Conservation (phyloP, 108 stramenopile species). For the Cyclostephanos tholiformis region DNA sequence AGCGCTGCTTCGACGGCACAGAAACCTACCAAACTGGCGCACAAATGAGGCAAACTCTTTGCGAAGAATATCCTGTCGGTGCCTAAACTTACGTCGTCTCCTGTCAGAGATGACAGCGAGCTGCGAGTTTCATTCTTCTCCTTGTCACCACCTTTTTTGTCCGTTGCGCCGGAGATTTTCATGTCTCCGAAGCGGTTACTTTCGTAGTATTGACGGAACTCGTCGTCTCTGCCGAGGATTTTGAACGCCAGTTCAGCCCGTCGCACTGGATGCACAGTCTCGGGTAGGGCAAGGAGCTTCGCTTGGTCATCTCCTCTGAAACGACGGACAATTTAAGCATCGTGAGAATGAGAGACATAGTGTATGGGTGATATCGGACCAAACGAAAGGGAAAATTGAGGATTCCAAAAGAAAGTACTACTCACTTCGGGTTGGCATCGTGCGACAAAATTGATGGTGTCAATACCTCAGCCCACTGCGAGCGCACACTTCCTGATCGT, state of each 20-base stretch:
- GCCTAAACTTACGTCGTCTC: constrained; percentile 88
- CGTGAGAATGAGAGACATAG: background rate
- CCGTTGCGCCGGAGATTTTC: constrained; percentile 58
- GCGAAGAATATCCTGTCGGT: constrained; percentile 89
- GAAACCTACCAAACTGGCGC: constrained; percentile 86
- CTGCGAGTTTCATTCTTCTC: constrained; percentile 67
- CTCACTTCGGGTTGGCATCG: constrained; percentile 62
- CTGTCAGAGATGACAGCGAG: constrained; percentile 83
- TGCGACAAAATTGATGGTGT: constrained; percentile 71
- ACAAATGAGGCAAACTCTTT: constrained; percentile 84
- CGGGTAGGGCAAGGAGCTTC: constrained; percentile 73
- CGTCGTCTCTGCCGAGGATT: constrained; percentile 76
- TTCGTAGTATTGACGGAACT: constrained; percentile 90
- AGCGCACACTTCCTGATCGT: constrained; percentile 37
- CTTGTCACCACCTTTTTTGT: constrained; percentile 54
- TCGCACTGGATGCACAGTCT: constrained; percentile 89
- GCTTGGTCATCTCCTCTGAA: constrained; percentile 72
- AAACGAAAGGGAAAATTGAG: background rate
- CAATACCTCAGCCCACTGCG: constrained; percentile 73
- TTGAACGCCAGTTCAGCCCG: constrained; percentile 87
- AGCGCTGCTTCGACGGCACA: constrained; percentile 90
- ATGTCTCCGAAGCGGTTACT: constrained; percentile 90
- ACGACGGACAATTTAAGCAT: background rate
- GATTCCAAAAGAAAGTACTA: constrained; percentile 5
- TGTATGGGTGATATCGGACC: background rate